phyloP scores from a whole-genome alignment of 2,329 filamentous ascomycete species.

The Tolypocladium endophyticum region DNA sequence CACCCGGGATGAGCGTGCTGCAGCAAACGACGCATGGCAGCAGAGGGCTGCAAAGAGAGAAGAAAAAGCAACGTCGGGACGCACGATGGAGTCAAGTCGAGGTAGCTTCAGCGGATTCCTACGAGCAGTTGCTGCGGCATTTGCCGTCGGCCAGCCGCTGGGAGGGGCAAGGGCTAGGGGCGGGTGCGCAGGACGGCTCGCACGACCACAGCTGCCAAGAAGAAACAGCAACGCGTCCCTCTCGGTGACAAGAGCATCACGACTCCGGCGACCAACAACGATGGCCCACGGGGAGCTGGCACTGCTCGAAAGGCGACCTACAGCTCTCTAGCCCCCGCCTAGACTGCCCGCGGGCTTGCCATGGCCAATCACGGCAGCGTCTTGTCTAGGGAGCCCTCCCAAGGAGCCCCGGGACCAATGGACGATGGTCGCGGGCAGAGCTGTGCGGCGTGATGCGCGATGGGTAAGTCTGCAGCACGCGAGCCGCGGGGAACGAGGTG shows the following conservation, averaged over 20 bases:
- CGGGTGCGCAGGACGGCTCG: neutral
- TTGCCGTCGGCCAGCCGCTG: neutral
- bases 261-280: neutral
- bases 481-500: slow-evolving; percentile 10
- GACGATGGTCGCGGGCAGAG: neutral
- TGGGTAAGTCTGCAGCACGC: slow-evolving; percentile 6
- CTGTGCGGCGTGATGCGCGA: neutral
- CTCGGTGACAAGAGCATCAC: neutral
- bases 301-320: neutral
- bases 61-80: neutral
- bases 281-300: neutral
- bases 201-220: neutral
- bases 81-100: neutral
- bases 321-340: neutral
- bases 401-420: neutral
- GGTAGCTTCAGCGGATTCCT: neutral
- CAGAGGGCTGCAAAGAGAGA: neutral
- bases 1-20: neutral
- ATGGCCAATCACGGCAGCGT: neutral
- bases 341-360: neutral
- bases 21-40: neutral
- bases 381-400: neutral
- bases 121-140: neutral
- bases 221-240: neutral
- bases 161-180: neutral